Evolutionary conservation across 106 monocot species (phyloP), one percentile per base, ranked within the genome.

Genomic region (Alisma plantagoaquatica): DNA sequence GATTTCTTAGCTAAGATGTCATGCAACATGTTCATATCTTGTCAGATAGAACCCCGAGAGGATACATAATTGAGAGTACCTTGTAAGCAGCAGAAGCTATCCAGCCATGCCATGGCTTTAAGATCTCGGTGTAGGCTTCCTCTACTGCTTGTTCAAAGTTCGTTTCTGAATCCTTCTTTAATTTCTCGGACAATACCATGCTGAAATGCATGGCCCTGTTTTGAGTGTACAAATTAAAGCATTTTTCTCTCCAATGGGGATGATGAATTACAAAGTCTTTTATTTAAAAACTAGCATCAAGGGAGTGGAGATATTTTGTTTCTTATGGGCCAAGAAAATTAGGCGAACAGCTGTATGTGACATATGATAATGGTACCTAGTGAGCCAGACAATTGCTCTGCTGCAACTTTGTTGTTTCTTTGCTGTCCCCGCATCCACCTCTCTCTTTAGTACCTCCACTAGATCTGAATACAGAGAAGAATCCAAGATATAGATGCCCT

Each of bases 21-120:
- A n/a, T n/a, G n/a, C n/a, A n/a, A n/a, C n/a, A n/a, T n/a, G n/a
- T n/a, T n/a, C n/a, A n/a, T n/a, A n/a, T n/a, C n/a, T n/a, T n/a
- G n/a, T n/a, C n/a, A n/a, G n/a, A n/a, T n/a, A n/a, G n/a, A n/a
- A n/a, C n/a, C n/a, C n/a, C n/a, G 46, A 29, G 18, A 4, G 14
- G 32, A 3, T 30, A 16, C 38, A 38, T 5, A 12, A 27, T 11
- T 10, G 50, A 19, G 2, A 22, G 57, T 60, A 86, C 87, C 59
- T 70, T 83, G 42, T 78, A 94, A 62, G 94, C 94, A 42, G 87
- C 75, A 29, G 79, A 66, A 10, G 87, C 63, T 27, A 94, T 84
- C 94, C 94, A 94, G 15, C 94, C 84, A 63, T 94, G 94, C 77
- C 83, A 94, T 49, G 87, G 87, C 64, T 81, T 80, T 27, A 88